These are phyloP conservation scores for Kazachstania sp. DNA, from an alignment of 1,139 yeast genomes.

Conservation along the genomic window DNA sequence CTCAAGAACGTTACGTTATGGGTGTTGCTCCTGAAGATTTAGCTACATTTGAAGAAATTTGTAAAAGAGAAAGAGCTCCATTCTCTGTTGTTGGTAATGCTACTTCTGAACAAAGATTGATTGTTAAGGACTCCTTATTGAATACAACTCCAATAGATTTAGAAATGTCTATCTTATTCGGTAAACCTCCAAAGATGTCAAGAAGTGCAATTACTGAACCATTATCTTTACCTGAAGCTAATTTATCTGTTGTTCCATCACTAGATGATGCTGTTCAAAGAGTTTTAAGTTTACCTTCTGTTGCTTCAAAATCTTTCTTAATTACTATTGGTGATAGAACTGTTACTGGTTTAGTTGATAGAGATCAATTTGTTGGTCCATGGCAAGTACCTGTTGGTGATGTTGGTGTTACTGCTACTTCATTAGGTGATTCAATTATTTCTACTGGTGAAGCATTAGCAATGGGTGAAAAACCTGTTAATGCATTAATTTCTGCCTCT, in stretches of 20 bases:
- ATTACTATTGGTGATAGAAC: constrained; percentile 97
- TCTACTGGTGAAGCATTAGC: constrained; percentile 93
- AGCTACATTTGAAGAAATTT: constrained; percentile 61
- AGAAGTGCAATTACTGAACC: constrained; percentile 64
- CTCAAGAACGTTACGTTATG: constrained; percentile 94
- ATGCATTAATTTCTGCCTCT: constrained; percentile 84
- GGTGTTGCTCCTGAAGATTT: constrained; percentile 83
- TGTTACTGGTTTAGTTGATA: constrained; percentile 90
- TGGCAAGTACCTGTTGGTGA: constrained; percentile 99
- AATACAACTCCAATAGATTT: constrained; percentile 83
- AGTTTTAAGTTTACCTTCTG: constrained; percentile 84
- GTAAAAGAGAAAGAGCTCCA: constrained; percentile 94
- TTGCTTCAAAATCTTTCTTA: constrained; percentile 89
- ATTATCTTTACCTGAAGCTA: constrained; percentile 47
- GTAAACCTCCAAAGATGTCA: constrained; percentile 94
- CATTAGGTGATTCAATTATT: constrained; percentile 59
- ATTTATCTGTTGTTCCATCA: constrained; percentile 33
- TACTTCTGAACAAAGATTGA: constrained; percentile 72
- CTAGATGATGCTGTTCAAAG: constrained; percentile 66
- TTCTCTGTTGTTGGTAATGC: constrained; percentile 95
- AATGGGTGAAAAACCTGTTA: constrained; percentile 91
- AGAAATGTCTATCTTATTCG: constrained; percentile 94
- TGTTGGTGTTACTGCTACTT: constrained; percentile 92
- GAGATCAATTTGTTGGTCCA: constrained; percentile 99
- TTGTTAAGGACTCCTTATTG: constrained; percentile 71